Conservation (phyloP, 139 green algal genomes). For the Nannochloris sp. region DNA sequence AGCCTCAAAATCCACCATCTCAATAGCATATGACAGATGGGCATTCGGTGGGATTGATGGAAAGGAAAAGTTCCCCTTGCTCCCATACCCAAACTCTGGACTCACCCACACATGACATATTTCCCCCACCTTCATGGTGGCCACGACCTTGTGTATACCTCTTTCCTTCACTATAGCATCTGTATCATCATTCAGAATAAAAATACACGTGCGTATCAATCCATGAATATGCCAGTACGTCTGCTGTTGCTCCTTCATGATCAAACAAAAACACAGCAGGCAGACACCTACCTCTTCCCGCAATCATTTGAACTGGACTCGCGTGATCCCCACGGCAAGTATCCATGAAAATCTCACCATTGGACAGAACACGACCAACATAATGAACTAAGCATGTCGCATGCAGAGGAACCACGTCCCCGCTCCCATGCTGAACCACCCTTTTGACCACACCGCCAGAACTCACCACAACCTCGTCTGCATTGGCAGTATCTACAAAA, state of each 20-base stretch:
- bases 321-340: slow-evolving; percentile 29
- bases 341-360: slow-evolving; percentile 55
- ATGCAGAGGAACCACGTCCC: slow-evolving; percentile 33
- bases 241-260: neutral
- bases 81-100: slow-evolving; percentile 36
- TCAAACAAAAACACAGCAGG: neutral
- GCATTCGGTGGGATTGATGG: slow-evolving; percentile 55
- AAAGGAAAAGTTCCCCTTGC: slow-evolving; percentile 68
- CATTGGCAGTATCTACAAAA: slow-evolving; percentile 33
- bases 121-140: slow-evolving; percentile 57
- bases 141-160: slow-evolving; percentile 51
- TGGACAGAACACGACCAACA: slow-evolving; percentile 25
- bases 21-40: slow-evolving; percentile 56
- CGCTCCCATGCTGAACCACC: slow-evolving; percentile 26
- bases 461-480: neutral
- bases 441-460: slow-evolving; percentile 29
- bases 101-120: slow-evolving; percentile 35
- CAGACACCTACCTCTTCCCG: slow-evolving; percentile 48
- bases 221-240: too few relatives aligned
- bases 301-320: slow-evolving; percentile 43
- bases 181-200: slow-evolving; percentile 9
- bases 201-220: neutral
- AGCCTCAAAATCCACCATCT: slow-evolving; percentile 60
- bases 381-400: slow-evolving; percentile 64
- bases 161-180: slow-evolving; percentile 26